A percentile compares a stretch with the other conserved stretches of the same genome.
phyloP scores from a whole-genome alignment of 139 green algal species.

The Astrephomene gubernaculifera region DNA sequence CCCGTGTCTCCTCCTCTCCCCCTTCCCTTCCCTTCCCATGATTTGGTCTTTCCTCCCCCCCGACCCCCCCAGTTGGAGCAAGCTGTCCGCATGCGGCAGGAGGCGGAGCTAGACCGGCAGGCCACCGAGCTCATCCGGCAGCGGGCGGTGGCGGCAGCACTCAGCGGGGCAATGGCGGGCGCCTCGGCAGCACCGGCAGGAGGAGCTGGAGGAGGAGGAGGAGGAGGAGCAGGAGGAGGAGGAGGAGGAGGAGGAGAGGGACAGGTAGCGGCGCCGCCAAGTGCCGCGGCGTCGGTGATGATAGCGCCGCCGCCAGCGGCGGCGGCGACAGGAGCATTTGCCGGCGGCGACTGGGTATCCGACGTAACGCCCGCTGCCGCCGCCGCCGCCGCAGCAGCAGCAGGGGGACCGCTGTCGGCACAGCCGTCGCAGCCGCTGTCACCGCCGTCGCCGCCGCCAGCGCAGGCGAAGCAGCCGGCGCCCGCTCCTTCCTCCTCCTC shows the following conservation, averaged over 20 bases:
- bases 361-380: background rate
- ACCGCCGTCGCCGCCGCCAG: background rate
- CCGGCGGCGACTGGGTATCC: background rate
- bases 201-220: too few relatives aligned
- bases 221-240: too few relatives aligned
- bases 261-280: background rate
- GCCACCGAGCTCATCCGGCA: constrained; percentile 35
- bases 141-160: constrained; percentile 23
- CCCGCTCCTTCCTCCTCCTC: background rate
- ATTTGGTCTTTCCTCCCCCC: background rate
- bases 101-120: constrained; percentile 41
- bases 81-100: constrained; percentile 2
- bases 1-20: too few relatives aligned
- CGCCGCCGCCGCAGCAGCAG: background rate
- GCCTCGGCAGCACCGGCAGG: background rate
- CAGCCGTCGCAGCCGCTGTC: background rate
- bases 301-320: background rate
- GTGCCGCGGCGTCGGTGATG: constrained; percentile 1
- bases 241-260: too few relatives aligned
- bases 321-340: background rate
- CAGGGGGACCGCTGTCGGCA: background rate
- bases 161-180: background rate
- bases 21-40: too few relatives aligned
- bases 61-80: background rate
- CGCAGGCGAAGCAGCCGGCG: background rate